Evolutionary conservation across 345 rosid genomes (phyloP), one percentile per base, ranked within the genome.

Genomic region (Leavenworthia alabamica): DNA sequence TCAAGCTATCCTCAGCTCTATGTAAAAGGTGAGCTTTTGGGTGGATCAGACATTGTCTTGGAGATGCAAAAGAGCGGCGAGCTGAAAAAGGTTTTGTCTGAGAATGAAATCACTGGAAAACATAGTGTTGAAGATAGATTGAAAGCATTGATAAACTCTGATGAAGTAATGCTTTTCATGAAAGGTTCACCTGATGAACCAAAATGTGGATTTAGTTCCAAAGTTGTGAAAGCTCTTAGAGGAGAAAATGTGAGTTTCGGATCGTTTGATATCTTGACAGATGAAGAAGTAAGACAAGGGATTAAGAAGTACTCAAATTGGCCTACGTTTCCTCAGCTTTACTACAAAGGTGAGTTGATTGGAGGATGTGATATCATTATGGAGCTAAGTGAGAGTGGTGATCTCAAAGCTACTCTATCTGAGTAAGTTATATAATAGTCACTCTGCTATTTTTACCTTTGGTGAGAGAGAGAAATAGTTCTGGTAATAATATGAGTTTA

Each of bases 21-120:
- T 47, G 80, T 87, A 19, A 84, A 74, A 71, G 87, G 90, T 1
- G 92, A 93, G 64, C 89, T 84, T 46, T 63, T 90, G 12, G 99
- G 97, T 16, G 99, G 99, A 60, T 93, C 94, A 33, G 97, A 93
- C 78, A 87, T 93, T 62, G 82, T 81, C 6, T 70, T 88, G 71
- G 97, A 90, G 64, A 87, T 94, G 97, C 97, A 90, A 73, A 94
- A 90, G 74, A 90, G 92, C 24, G 96, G 99, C 5, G 95, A 90
- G 63, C 90, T 89, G 40, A 67, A 77, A 63, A 80, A 61, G 47
- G 75, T 89, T 58, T 54, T 88, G 40, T 37, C 69, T 0, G 95
- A 87, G 82, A 90, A 81, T 67, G 96, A 90, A 10, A 64, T 87
- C 14, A 16, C 16, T 19, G 77, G 66, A 45, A 74, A 82, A 66